Evolutionary conservation across 1,284 basidiomycete species (phyloP), one percentile per base, ranked within the genome.

Genomic region (Pholiota adiposa): DNA sequence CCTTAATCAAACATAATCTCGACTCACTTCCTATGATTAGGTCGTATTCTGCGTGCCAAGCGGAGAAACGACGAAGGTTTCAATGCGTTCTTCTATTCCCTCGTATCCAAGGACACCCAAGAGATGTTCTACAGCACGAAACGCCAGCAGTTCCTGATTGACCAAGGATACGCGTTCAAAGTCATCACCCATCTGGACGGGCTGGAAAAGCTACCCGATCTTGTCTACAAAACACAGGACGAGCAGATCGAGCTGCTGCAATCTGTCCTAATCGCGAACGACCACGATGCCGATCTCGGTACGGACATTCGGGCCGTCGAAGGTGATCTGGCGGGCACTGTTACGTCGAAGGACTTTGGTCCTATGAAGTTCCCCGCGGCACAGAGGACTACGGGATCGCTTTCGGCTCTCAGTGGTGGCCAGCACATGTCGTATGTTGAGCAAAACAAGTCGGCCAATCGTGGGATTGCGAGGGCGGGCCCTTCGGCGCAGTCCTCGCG

Each of bases 101-200:
- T 99, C 29, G 97, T 99, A 44, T 97, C 95, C 38, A 98, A 97
- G 75, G 97, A 99, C 78, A 99, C 97, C 0, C 94, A 97, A 70
- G 97, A 99, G 78, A 99, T 99, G 95, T 99, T 91, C 78, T 99
- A 98, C 82, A 97, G 94, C 71, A 98, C 97, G 12, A 99, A 99
- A 77, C 88, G 97, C 19, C 97, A 99, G 74, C 96, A 98, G 70
- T 99, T 99, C 80, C 80, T 99, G 66, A 97, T 99, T 70, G 97
- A 99, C 75, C 92, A 98, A 78, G 96, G 96, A 0, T 99, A 99
- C 76, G 93, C 96, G 1, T 99, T 99, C 86, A 98, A 98, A 75
- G 97, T 99, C 58, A 99, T 99, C 75, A 99, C 97, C 7, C 94
- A 97, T 69, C 86, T 99, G 21, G 94, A 97, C 64, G 97, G 97